These are phyloP conservation scores for Aspergillus ochraceoroseus DNA, from an alignment of 2,329 filamentous ascomycete species.

Conservation along the genomic window DNA sequence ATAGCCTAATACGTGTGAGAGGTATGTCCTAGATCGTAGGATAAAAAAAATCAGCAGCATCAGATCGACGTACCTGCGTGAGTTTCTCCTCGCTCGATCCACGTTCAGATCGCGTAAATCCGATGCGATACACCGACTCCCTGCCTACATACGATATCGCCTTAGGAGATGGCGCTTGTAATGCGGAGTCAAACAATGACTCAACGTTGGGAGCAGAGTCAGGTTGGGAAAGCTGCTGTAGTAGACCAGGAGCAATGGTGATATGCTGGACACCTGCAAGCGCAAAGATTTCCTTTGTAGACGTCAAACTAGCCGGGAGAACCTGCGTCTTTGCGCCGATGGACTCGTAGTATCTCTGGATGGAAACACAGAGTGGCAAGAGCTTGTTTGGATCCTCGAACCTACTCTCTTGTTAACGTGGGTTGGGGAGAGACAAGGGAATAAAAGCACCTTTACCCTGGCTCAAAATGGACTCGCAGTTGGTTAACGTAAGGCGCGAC, in stretches of 20 bases:
- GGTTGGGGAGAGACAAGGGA: too few relatives aligned
- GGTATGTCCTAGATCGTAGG: neutral
- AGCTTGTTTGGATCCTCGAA: constrained; percentile 29
- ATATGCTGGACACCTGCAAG: constrained; percentile 57
- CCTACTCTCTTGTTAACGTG: neutral
- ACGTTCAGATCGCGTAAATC: constrained; percentile 45
- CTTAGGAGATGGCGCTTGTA: constrained; percentile 6
- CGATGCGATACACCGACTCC: constrained; percentile 49
- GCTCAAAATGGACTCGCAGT: constrained; percentile 57
- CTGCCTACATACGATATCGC: constrained; percentile 35
- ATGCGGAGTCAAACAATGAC: constrained; percentile 29
- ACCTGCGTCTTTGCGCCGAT: constrained; percentile 47
- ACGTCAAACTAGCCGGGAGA: constrained; percentile 55
- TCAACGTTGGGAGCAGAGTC: constrained; percentile 31
- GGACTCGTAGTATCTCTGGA: constrained; percentile 51
- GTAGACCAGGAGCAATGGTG: constrained; percentile 53
- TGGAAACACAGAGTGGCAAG: constrained; percentile 49
- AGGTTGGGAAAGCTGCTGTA: constrained; percentile 47
- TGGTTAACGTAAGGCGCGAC: constrained; percentile 63
- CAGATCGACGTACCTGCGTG: constrained; percentile 32
- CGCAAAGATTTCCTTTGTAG: constrained; percentile 54
- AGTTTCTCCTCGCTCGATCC: constrained; percentile 49
- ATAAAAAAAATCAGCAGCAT: neutral
- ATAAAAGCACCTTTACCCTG: constrained; percentile 22
- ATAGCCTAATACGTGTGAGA: constrained; percentile 13